These are phyloP conservation scores for Sparassis latifolia DNA, from an alignment of 1,284 basidiomycete genomes.

Conservation along the genomic window DNA sequence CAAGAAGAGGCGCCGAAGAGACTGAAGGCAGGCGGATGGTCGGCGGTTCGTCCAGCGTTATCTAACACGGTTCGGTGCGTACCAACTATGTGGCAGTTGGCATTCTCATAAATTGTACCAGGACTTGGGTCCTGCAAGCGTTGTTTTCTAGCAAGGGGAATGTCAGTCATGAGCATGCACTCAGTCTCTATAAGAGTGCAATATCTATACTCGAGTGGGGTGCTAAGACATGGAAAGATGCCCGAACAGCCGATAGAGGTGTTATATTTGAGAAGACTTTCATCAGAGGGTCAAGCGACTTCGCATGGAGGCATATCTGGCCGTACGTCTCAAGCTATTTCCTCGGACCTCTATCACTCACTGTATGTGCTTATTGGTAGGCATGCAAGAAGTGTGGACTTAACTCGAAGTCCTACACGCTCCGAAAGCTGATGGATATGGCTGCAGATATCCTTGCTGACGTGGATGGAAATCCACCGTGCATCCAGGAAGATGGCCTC, in stretches of 20 bases:
- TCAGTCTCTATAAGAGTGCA: constrained; percentile 20
- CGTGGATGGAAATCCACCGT: not conserved
- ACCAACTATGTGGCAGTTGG: not conserved
- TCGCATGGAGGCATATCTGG: constrained; percentile 25
- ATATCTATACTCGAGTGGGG: constrained; percentile 37
- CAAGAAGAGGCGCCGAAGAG: constrained; percentile 28
- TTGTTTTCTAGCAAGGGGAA: constrained; percentile 9
- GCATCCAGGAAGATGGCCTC: not conserved
- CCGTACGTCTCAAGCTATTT: constrained; percentile 1
- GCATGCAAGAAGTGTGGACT: not conserved
- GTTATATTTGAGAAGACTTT: constrained; percentile 28
- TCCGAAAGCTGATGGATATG: not conserved
- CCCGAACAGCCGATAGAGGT: constrained; percentile 24
- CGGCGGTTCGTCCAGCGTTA: constrained; percentile 30
- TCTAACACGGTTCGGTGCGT: constrained; percentile 32
- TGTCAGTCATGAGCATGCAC: constrained; percentile 4
- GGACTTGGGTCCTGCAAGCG: constrained; percentile 15
- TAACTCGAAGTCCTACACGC: not conserved
- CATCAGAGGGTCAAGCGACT: constrained; percentile 26
- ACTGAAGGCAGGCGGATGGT: constrained; percentile 30
- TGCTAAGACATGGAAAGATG: constrained; percentile 28
- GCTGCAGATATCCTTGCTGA: constrained; percentile 2
- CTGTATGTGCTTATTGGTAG: not conserved
- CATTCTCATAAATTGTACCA: not conserved
- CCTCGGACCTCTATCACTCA: not conserved